Percentiles rank a stretch among this genome's conserved stretches.
These are phyloP conservation scores for Strobilomyces echinocephalus DNA, from an alignment of 768 basidiomycete genomes.

Conservation along the genomic window DNA sequence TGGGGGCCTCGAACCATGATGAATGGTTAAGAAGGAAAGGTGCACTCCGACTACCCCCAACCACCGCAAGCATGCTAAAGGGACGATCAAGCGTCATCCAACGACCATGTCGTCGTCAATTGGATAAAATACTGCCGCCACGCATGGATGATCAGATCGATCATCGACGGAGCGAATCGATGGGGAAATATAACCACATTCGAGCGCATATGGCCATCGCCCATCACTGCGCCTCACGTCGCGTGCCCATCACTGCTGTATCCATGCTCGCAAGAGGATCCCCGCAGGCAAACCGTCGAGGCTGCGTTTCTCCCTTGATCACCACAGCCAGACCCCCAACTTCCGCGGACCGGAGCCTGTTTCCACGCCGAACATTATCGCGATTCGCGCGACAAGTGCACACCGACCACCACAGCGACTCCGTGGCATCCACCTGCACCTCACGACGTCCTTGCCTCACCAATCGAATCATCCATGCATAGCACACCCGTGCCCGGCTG, in stretches of 20 bases:
- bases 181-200: background rate
- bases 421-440: background rate
- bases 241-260: background rate
- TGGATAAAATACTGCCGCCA: background rate
- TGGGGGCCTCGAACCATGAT: too few relatives aligned
- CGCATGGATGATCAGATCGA: background rate
- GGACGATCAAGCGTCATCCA: background rate
- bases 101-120: background rate
- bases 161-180: background rate
- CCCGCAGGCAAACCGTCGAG: too few relatives aligned
- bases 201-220: background rate
- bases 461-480: background rate
- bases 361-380: too few relatives aligned
- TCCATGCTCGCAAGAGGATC: too few relatives aligned
- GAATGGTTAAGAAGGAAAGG: too few relatives aligned
- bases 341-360: too few relatives aligned
- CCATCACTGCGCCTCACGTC: background rate
- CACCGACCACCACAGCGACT: background rate
- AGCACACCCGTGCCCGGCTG: background rate
- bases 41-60: background rate
- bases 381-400: background rate
- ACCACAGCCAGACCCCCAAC: too few relatives aligned
- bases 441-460: background rate
- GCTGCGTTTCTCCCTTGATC: too few relatives aligned
- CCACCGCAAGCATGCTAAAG: background rate